A percentile compares a stretch with the other conserved stretches of the same genome.
phyloP scores from a whole-genome alignment of 73 alveolate species.

The Stentor coeruleus region DNA sequence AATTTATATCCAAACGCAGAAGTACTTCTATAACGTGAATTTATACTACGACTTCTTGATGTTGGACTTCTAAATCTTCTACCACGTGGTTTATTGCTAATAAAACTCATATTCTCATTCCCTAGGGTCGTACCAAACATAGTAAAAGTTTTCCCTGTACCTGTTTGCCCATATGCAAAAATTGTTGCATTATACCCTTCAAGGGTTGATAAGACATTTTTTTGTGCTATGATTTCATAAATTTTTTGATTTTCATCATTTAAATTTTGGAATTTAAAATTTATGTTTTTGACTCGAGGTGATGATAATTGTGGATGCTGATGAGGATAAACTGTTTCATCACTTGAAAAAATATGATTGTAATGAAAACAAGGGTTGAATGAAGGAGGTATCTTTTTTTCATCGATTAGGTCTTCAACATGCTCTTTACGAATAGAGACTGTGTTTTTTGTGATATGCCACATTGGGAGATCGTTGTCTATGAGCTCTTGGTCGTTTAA shows the following conservation, averaged over 20 bases:
- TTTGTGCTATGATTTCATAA: slow-evolving; percentile 27
- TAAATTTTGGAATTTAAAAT: too few relatives aligned
- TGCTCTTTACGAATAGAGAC: slow-evolving; percentile 18
- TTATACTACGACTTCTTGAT: background rate
- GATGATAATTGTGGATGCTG: too few relatives aligned
- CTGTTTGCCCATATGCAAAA: slow-evolving; percentile 51
- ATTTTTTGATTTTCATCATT: slow-evolving; percentile 29
- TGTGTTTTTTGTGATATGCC: background rate
- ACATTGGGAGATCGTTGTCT: slow-evolving; percentile 10
- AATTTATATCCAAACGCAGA: background rate
- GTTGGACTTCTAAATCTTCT: background rate
- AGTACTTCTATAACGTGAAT: background rate
- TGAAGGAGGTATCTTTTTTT: background rate
- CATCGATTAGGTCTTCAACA: background rate
- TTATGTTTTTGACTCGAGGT: too few relatives aligned
- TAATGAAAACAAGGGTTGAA: slow-evolving; percentile 9
- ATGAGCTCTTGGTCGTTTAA: background rate
- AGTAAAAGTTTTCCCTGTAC: slow-evolving; percentile 56
- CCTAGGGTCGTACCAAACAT: slow-evolving; percentile 37
- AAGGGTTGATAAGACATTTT: slow-evolving; percentile 29
- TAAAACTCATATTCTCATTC: background rate
- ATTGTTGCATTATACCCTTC: slow-evolving; percentile 51
- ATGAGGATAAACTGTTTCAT: too few relatives aligned
- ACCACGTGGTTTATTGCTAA: background rate
- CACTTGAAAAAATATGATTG: background rate